Base-by-base conservation (phyloP, 1,284 basidiomycete species). In the Leccinum griseonigrum region DNA sequence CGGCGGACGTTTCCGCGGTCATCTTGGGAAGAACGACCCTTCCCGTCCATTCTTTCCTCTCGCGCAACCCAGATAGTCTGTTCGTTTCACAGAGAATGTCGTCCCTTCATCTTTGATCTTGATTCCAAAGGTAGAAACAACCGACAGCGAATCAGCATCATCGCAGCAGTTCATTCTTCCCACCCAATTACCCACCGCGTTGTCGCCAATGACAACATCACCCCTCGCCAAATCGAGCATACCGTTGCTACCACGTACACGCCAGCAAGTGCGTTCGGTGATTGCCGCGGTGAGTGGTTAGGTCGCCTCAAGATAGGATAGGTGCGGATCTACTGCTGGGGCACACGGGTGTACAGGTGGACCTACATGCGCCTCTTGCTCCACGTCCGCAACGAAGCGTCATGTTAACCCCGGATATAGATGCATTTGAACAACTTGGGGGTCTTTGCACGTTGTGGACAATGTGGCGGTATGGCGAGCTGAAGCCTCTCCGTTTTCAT, bases 201-300 rank as follows among this genome's bases (percentile, higher is more conserved):
- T 22, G 60, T 69, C 60, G 54, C 53, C 58, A 60, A 54, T 58
- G 59, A 57, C 69, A 59, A 61, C 60, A 36, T 56, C 31, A 50
- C 32, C 56, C 28, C 56, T 36, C 48, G 59, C 22, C 8, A 46
- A 18, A 38, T n/a, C 22, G 18, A 38, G 36, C 46, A 14, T 54
- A 14, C 29, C 40, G 36, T 34, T 51, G 46, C 13, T 57, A 14
- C 4, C 22, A 28, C 56, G 32, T 57, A 54, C 58, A 50, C 11
- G n/a, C 40, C 40, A 22, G 18, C 43, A 48, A 38, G 36, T 36
- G 29, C 38, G n/a, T 52, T 22, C 62, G 63, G 66, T 57, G 66
- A 63, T 70, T 60, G 52, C 69, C 67, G 59, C 11, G 13, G 46
- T 56, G 48, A 56, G 38, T 43, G 38, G 29, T 59, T 34, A 14